A percentile compares a stretch with the other conserved stretches of the same genome.
These are phyloP conservation scores for Primulina tabacum DNA, from an alignment of 257 asterid genomes.

Conservation along the genomic window DNA sequence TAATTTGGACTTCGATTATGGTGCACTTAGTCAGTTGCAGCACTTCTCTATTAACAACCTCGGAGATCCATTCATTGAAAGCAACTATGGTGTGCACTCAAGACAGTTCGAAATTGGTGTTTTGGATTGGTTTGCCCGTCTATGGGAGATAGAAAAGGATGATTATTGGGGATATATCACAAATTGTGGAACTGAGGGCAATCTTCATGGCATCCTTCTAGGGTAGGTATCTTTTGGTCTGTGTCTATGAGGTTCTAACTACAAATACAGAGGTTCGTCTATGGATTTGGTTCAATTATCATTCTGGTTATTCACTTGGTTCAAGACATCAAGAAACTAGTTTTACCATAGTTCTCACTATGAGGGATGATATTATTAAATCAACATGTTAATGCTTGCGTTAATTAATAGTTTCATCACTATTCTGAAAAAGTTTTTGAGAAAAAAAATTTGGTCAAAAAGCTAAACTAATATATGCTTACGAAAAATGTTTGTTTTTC, in stretches of 20 bases:
- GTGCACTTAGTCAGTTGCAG: slow-evolving; percentile 83
- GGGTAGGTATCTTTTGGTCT: slow-evolving; percentile 49
- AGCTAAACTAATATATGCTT: too few relatives aligned
- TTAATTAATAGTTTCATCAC: too few relatives aligned
- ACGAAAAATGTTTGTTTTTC: background rate
- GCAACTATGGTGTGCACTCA: slow-evolving; percentile 94
- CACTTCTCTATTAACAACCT: slow-evolving; percentile 93
- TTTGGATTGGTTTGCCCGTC: slow-evolving; percentile 89
- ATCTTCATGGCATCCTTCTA: slow-evolving; percentile 91
- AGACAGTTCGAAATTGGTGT: slow-evolving; percentile 97
- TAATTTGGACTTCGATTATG: slow-evolving; percentile 93
- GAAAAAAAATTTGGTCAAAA: too few relatives aligned
- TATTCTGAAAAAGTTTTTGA: too few relatives aligned
- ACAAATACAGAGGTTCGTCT: slow-evolving; percentile 3
- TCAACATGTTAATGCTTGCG: background rate
- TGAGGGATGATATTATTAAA: too few relatives aligned
- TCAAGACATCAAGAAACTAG: too few relatives aligned
- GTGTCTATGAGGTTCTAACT: slow-evolving; percentile 15
- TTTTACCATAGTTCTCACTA: too few relatives aligned
- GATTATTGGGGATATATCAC: slow-evolving; percentile 97
- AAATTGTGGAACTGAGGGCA: slow-evolving; percentile 97
- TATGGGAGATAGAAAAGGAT: slow-evolving; percentile 85
- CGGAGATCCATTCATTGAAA: slow-evolving; percentile 94
- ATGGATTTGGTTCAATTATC: slow-evolving; percentile 20
- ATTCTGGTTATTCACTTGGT: background rate